phyloP scores from a whole-genome alignment of 106 monocot species.

The Dioscorea alata region DNA sequence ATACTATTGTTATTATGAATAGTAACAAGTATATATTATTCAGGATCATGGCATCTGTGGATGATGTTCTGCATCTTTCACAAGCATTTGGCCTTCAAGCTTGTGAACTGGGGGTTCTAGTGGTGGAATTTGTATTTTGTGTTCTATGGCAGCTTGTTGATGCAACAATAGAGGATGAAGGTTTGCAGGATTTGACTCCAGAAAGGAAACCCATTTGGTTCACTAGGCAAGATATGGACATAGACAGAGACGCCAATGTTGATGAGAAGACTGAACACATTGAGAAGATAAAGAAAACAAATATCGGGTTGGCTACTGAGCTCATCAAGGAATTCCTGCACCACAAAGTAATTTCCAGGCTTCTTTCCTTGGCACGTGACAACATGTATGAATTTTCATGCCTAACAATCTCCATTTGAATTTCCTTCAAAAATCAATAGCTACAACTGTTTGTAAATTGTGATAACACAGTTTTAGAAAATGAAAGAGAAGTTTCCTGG shows the following conservation, averaged over 20 bases:
- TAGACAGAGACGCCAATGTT: slow-evolving; percentile 31
- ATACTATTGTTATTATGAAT: background rate
- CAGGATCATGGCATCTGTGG: slow-evolving; percentile 65
- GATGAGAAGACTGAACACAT: slow-evolving; percentile 41
- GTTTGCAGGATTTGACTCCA: slow-evolving; percentile 50
- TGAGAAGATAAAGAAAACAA: slow-evolving; percentile 47
- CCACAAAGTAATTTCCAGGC: slow-evolving; percentile 52
- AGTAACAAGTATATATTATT: slow-evolving; percentile 10
- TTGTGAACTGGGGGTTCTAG: slow-evolving; percentile 62
- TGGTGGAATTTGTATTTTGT: slow-evolving; percentile 62
- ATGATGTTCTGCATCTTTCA: slow-evolving; percentile 75
- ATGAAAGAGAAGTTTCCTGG: too few relatives aligned
- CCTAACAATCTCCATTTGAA: background rate
- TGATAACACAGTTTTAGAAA: too few relatives aligned
- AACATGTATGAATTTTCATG: slow-evolving; percentile 72
- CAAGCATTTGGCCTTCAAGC: slow-evolving; percentile 57
- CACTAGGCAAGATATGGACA: slow-evolving; percentile 48
- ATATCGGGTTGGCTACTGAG: slow-evolving; percentile 45
- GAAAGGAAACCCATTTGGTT: slow-evolving; percentile 66
- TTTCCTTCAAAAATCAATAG: too few relatives aligned
- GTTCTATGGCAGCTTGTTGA: slow-evolving; percentile 82
- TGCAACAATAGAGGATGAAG: slow-evolving; percentile 90
- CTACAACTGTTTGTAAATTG: too few relatives aligned
- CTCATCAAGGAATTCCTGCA: slow-evolving; percentile 41
- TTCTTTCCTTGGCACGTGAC: slow-evolving; percentile 81